A percentile compares a stretch with the other conserved stretches of the same genome.
Conservation (phyloP, 2,329 filamentous ascomycete species). For the Penicillium fuscoglaucum region DNA sequence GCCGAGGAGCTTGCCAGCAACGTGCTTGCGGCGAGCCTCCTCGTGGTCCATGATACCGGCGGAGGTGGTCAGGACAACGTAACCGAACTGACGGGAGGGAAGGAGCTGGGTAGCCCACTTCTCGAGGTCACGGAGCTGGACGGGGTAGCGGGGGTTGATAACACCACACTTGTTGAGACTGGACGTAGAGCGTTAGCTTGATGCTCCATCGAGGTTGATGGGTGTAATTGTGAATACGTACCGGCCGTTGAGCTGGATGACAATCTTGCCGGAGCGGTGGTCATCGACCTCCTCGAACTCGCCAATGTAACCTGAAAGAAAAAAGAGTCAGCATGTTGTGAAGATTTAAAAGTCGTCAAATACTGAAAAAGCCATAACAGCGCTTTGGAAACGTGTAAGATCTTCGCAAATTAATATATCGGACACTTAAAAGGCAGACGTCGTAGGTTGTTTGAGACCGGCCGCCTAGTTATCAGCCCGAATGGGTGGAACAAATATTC, state of each 20-base stretch:
- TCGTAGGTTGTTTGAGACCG: slow-evolving; percentile 77
- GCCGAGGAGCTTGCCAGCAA: slow-evolving; percentile 97
- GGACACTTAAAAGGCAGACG: slow-evolving; percentile 99
- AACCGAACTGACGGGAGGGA: slow-evolving; percentile 99
- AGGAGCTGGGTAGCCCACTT: slow-evolving; percentile 99
- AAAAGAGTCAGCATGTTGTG: slow-evolving; percentile 72
- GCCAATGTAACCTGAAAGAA: slow-evolving; percentile 83
- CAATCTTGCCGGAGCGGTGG: slow-evolving; percentile 99
- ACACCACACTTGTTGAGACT: slow-evolving; percentile 97
- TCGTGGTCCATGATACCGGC: slow-evolving; percentile 99
- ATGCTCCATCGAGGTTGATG: not conserved
- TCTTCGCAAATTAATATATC: slow-evolving; percentile 85
- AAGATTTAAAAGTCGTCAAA: slow-evolving; percentile 91
- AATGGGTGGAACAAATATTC: slow-evolving; percentile 46
- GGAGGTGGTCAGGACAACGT: slow-evolving; percentile 97
- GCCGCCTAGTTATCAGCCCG: slow-evolving; percentile 99
- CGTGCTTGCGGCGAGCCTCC: slow-evolving; percentile 98
- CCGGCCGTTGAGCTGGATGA: slow-evolving; percentile 98
- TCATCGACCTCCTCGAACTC: slow-evolving; percentile 99
- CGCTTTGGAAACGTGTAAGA: slow-evolving; percentile 94
- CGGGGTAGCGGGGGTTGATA: slow-evolving; percentile 99
- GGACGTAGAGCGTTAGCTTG: slow-evolving; percentile 15
- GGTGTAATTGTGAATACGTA: slow-evolving; percentile 33
- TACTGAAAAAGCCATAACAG: slow-evolving; percentile 51
- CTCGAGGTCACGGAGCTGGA: slow-evolving; percentile 95